Conservation (phyloP, 2,329 filamentous ascomycete genomes). For the Aspergillus brasiliensis region DNA sequence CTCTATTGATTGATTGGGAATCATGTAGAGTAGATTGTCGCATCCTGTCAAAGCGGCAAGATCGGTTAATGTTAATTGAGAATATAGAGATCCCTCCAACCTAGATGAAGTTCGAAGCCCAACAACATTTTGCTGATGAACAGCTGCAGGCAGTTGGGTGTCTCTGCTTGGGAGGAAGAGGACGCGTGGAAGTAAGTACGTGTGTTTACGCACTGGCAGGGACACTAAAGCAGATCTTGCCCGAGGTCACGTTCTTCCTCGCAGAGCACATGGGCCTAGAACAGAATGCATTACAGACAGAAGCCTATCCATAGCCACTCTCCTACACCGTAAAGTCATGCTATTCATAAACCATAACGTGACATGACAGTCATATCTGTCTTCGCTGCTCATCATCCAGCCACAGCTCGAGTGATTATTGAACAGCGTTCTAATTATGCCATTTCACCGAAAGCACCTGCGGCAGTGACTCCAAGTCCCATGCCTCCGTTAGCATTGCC, state of each 20-base stretch:
- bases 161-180: too few relatives aligned
- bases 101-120: background rate
- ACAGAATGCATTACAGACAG: background rate
- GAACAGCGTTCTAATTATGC: background rate
- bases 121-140: background rate
- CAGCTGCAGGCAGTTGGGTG: background rate
- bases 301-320: background rate
- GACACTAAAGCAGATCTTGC: background rate
- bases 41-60: background rate
- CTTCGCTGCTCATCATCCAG: background rate
- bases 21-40: background rate
- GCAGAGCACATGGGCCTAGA: background rate
- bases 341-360: background rate
- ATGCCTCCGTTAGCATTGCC: constrained; percentile 28
- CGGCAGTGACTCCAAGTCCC: background rate
- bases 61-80: background rate
- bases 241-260: background rate
- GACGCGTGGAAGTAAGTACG: background rate
- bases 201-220: background rate
- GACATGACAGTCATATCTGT: background rate
- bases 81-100: too few relatives aligned
- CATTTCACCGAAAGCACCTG: background rate
- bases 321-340: background rate
- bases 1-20: background rate
- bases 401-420: background rate